Evolutionary conservation across 129 eudicot species (phyloP).

Genomic region (Pulicaria dysenterica): DNA sequence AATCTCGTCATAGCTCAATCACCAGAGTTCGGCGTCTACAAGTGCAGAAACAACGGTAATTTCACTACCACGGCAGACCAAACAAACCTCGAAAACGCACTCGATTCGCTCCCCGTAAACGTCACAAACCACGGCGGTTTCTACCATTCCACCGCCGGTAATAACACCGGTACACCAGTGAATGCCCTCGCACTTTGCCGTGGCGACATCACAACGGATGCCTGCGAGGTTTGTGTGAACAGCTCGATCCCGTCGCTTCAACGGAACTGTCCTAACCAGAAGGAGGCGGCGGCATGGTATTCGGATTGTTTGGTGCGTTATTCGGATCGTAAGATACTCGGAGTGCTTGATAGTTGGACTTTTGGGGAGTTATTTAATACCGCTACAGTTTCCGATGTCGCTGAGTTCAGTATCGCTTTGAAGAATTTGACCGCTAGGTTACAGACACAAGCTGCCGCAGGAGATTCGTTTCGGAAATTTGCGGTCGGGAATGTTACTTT

Average conservation of each 20-base stretch:
- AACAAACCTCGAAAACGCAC: conserved; percentile 14
- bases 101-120: conserved; percentile 33
- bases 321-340: conserved; percentile 32
- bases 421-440: conserved; percentile 23
- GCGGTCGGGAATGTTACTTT: conserved; percentile 24
- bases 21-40: conserved; percentile 21
- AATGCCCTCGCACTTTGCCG: conserved; percentile 43
- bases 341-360: conserved; percentile 28
- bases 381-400: conserved; percentile 10
- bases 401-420: conserved; percentile 20
- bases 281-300: conserved; percentile 43
- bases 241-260: conserved; percentile 22
- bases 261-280: conserved; percentile 37
- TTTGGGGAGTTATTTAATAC: conserved; percentile 6
- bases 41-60: conserved; percentile 31
- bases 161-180: not conserved
- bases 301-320: conserved; percentile 48
- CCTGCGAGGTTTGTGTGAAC: conserved; percentile 38
- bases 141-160: conserved; percentile 35
- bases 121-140: conserved; percentile 26
- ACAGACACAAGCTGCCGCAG: conserved; percentile 17
- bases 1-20: conserved; percentile 23
- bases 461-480: conserved; percentile 29
- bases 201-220: conserved; percentile 38
- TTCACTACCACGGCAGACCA: conserved; percentile 22